Evolutionary conservation across 2,329 filamentous ascomycete species (phyloP).

Genomic region (Xylaria sp.): DNA sequence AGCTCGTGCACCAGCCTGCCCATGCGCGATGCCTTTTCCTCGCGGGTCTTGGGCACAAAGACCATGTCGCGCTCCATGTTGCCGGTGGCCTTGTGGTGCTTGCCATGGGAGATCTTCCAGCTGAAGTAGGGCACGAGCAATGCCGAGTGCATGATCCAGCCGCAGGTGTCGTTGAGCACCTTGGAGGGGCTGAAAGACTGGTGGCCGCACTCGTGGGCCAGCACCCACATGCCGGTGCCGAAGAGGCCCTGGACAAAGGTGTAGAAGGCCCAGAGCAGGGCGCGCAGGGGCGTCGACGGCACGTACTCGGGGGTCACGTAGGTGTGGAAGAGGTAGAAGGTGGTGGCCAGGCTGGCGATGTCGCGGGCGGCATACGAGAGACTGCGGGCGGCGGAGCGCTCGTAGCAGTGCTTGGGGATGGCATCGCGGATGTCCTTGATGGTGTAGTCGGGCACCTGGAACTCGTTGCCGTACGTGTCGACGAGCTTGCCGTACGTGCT

Average conservation of each 20-base stretch:
- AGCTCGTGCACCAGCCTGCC: constrained; percentile 84
- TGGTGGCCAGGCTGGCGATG: constrained; percentile 74
- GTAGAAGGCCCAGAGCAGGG: constrained; percentile 71
- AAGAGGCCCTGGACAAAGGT: constrained; percentile 91
- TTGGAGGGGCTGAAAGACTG: constrained; percentile 96
- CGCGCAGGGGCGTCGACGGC: constrained; percentile 74
- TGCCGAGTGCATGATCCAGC: constrained; percentile 89
- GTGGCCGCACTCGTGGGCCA: constrained; percentile 98
- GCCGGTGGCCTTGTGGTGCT: constrained; percentile 99
- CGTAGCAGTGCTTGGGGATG: constrained; percentile 96
- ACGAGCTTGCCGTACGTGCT: constrained; percentile 71
- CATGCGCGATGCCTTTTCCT: constrained; percentile 79
- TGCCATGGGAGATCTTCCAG: constrained; percentile 99
- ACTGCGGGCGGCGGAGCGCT: constrained; percentile 81
- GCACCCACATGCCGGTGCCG: constrained; percentile 92
- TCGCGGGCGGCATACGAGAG: constrained; percentile 89
- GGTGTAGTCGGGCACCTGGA: constrained; percentile 92
- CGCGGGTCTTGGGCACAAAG: constrained; percentile 92
- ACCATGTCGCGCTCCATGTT: constrained; percentile 99
- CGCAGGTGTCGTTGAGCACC: constrained; percentile 88
- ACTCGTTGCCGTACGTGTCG: constrained; percentile 95
- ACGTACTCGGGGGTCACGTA: constrained; percentile 88
- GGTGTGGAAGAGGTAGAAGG: constrained; percentile 89
- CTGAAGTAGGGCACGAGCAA: constrained; percentile 97
- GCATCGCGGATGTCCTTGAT: constrained; percentile 98